These are phyloP conservation scores for Colletotrichum aenigma DNA, from an alignment of 2,329 filamentous ascomycete species.

Conservation along the genomic window DNA sequence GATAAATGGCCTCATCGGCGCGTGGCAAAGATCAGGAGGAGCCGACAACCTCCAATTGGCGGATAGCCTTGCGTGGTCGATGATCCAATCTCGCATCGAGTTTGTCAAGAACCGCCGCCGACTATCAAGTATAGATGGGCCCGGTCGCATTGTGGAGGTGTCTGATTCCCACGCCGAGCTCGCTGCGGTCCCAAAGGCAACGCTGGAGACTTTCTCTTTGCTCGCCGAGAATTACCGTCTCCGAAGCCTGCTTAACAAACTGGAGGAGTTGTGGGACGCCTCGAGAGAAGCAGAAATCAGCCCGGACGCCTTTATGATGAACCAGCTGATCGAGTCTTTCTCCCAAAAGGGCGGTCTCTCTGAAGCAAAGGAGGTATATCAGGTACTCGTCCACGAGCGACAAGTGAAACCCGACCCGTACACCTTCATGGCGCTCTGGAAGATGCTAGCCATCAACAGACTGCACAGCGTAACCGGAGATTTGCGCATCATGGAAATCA, in stretches of 20 bases:
- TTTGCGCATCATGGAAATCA: constrained; percentile 31
- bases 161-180: neutral
- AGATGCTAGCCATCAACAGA: constrained; percentile 57
- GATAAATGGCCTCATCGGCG: constrained; percentile 81
- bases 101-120: constrained; percentile 59
- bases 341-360: constrained; percentile 61
- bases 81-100: constrained; percentile 73
- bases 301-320: constrained; percentile 78
- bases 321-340: constrained; percentile 74
- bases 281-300: constrained; percentile 68
- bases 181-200: constrained; percentile 60
- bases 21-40: constrained; percentile 71
- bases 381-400: constrained; percentile 52
- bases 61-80: constrained; percentile 74
- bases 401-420: constrained; percentile 66
- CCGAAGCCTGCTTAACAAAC: constrained; percentile 59
- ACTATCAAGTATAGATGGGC: constrained; percentile 25
- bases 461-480: constrained; percentile 37
- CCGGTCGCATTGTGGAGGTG: constrained; percentile 28
- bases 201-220: constrained; percentile 78
- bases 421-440: constrained; percentile 74
- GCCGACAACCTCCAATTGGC: constrained; percentile 61
- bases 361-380: constrained; percentile 61
- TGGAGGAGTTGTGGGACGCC: constrained; percentile 65
- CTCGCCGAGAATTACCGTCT: constrained; percentile 74